Percentiles rank a stretch among this genome's conserved stretches.
Evolutionary conservation across 1,284 basidiomycete genomes (phyloP).

Genomic region (Crepidotus sp.): DNA sequence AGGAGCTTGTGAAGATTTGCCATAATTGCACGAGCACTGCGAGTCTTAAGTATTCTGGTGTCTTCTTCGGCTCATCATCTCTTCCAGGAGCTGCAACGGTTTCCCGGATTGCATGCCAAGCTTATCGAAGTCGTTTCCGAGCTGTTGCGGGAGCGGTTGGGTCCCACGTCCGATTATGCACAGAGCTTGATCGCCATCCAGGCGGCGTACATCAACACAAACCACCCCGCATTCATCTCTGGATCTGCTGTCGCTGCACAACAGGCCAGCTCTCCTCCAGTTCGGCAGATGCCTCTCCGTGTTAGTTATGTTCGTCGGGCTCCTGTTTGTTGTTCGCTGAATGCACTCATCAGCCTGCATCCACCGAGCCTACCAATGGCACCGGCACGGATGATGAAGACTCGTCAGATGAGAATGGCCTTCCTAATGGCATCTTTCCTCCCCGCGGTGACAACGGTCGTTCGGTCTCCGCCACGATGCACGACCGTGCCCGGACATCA

Average conservation of each 20-base stretch:
- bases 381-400: conserved; percentile 46
- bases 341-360: conserved; percentile 37
- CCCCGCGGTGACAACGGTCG: conserved; percentile 50
- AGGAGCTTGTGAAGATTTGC: conserved; percentile 99
- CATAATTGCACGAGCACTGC: conserved; percentile 94
- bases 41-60: conserved; percentile 17
- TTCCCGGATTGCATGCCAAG: conserved; percentile 89
- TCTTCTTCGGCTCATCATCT: not conserved
- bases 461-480: conserved; percentile 72
- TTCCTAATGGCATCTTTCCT: conserved; percentile 42
- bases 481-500: conserved; percentile 54
- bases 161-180: conserved; percentile 94
- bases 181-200: conserved; percentile 96
- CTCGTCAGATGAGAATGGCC: conserved; percentile 43
- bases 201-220: conserved; percentile 98
- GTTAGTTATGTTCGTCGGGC: conserved; percentile 31
- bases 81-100: conserved; percentile 87
- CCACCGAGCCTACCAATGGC: conserved; percentile 50
- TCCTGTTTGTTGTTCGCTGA: conserved; percentile 3
- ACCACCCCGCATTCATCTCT: conserved; percentile 84
- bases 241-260: conserved; percentile 58
- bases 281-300: conserved; percentile 36
- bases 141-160: conserved; percentile 87
- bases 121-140: conserved; percentile 98
- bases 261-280: conserved; percentile 35